Base-by-base conservation (phyloP, 2,329 filamentous ascomycete genomes). In the Penicillium sp. region DNA sequence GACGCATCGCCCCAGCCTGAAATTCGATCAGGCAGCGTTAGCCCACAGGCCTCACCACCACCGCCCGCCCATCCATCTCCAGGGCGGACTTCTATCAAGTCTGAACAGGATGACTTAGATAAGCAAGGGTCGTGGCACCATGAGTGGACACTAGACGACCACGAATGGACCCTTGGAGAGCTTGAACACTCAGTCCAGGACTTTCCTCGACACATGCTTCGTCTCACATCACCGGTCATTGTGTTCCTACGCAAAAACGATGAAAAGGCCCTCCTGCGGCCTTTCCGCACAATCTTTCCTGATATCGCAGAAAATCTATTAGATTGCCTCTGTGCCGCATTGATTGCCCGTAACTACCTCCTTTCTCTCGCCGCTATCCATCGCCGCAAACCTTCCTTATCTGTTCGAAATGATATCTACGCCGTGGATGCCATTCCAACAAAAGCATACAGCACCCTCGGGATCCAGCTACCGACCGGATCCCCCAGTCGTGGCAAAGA, bases 101-200 rank as follows among this genome's bases (percentile, higher is more conserved):
- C 62, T 2, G 64, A 69, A 7, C 65, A 67, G 29, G 64, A 65
- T 18, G 61, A 64, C 24, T 32, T 66, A 10, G 62, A 65, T 29
- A 71, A 68, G 39, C 47, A 55, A 26, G 45, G 51, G 1, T 65
- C 64, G 55, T 69, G 69, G 68, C 67, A 72, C 34, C 66, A 69
- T 32, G 66, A 72, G 44, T 74, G 71, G 71, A 69, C 69, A 6
- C 55, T 72, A 4, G 71, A 74, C 39, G 69, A 74, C 45, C 68
- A 72, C 40, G 70, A 73, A 49, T 74, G 71, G 71, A 68, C 70
- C 4, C 59, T 74, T 1, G 67, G 72, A 26, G 68, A 74, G 54
- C 61, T 74, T 20, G 70, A 73, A 10, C 61, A 68, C 21, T 71
- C 68, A 1, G 64, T 72, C 10, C 70, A 68, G 30, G 66, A 69